These are phyloP conservation scores for Pythium rishiriense DNA, from an alignment of 352 stramenopile genomes.

Conservation along the genomic window DNA sequence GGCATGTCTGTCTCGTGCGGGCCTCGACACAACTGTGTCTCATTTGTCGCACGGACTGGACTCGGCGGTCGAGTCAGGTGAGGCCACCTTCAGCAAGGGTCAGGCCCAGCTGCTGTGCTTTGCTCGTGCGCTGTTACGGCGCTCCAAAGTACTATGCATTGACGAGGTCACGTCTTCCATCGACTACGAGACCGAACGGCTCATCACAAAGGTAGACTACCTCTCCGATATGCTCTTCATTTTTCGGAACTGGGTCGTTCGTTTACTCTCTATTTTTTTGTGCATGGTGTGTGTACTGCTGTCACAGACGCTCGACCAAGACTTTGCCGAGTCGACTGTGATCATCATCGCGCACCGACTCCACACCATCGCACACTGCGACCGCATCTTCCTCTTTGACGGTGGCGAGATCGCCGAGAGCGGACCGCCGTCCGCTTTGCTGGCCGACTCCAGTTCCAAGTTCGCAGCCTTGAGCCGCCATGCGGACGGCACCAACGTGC, in stretches of 20 bases:
- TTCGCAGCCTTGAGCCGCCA: conserved; percentile 43
- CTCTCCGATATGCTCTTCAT: too few species aligned
- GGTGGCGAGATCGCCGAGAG: conserved; percentile 52
- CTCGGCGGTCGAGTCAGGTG: conserved; percentile 40
- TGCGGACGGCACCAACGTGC: neutral
- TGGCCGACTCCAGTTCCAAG: conserved; percentile 34
- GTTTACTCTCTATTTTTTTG: too few species aligned
- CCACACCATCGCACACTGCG: conserved; percentile 94
- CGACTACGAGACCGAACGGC: conserved; percentile 86
- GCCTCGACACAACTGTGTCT: conserved; percentile 44
- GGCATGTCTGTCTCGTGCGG: conserved; percentile 48
- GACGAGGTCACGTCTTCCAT: conserved; percentile 91
- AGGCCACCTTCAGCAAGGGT: conserved; percentile 67
- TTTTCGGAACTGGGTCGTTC: too few species aligned
- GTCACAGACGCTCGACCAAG: conserved; percentile 81
- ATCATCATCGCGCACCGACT: conserved; percentile 98
- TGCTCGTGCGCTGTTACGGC: conserved; percentile 77
- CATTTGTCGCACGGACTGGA: conserved; percentile 53
- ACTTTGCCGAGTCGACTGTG: conserved; percentile 94
- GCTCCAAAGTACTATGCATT: conserved; percentile 93
- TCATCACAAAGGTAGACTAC: conserved; percentile 63
- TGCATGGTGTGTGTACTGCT: too few species aligned
- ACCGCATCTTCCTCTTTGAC: conserved; percentile 80
- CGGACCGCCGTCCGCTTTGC: conserved; percentile 41
- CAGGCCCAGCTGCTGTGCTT: conserved; percentile 80